A percentile compares a stretch with the other conserved stretches of the same genome.
These are phyloP conservation scores for Macrolepiota albuminosa DNA, from an alignment of 768 basidiomycete species.

Conservation along the genomic window DNA sequence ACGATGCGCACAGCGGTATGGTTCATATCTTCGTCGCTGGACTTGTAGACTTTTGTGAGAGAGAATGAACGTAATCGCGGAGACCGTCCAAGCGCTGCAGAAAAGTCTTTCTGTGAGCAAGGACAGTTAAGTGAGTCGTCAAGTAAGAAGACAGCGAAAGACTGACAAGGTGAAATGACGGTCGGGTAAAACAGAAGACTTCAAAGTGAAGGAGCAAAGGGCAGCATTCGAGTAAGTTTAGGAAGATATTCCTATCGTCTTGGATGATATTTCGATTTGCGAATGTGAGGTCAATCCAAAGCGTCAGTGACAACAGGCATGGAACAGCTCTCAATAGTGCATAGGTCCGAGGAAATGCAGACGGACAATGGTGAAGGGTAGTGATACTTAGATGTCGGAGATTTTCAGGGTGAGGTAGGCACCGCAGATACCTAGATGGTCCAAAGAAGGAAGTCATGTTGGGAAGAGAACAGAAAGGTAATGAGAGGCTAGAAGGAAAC, in stretches of 20 bases:
- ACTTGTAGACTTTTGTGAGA: slow-evolving; percentile 31
- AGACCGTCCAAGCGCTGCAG: slow-evolving; percentile 21
- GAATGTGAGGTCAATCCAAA: slow-evolving; percentile 35
- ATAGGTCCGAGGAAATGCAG: slow-evolving; percentile 28
- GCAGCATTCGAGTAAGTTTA: slow-evolving; percentile 23
- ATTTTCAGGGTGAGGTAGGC: slow-evolving; percentile 23
- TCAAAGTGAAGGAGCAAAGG: slow-evolving; percentile 28
- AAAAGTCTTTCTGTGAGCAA: slow-evolving; percentile 26
- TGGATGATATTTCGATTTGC: slow-evolving; percentile 18
- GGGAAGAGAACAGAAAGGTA: slow-evolving; percentile 23
- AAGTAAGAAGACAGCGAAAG: not conserved
- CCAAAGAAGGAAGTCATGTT: slow-evolving; percentile 27
- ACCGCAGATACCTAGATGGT: slow-evolving; percentile 24
- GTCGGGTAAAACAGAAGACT: slow-evolving; percentile 30
- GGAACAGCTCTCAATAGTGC: slow-evolving; percentile 24
- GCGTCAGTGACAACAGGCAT: slow-evolving; percentile 23
- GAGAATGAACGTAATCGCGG: slow-evolving; percentile 28
- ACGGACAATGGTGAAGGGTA: slow-evolving; percentile 27
- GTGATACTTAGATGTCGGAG: slow-evolving; percentile 26
- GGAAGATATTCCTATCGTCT: slow-evolving; percentile 27
- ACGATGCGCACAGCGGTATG: slow-evolving; percentile 25
- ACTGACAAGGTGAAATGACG: slow-evolving; percentile 31
- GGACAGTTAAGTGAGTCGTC: not conserved
- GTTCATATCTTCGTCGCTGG: slow-evolving; percentile 30
- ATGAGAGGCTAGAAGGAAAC: slow-evolving; percentile 21